phyloP scores from a whole-genome alignment of 345 rosid species.

The Sisymbrium irio region DNA sequence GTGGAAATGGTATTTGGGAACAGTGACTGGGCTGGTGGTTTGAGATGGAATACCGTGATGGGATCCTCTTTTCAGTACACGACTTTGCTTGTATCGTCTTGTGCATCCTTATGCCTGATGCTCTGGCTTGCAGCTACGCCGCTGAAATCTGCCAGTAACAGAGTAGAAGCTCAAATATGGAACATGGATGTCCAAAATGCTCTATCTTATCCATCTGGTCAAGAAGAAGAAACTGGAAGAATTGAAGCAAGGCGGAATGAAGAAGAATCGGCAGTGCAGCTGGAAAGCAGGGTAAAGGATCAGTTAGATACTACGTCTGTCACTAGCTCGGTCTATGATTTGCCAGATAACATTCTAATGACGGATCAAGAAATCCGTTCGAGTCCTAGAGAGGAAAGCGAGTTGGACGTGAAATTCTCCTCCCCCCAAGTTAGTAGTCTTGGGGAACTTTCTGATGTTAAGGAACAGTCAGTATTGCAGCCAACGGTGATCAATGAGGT shows the following conservation, averaged over 20 bases:
- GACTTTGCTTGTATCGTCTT: conserved; percentile 58
- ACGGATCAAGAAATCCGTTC: conserved; percentile 50
- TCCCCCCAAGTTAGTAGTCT: conserved; percentile 23
- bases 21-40: conserved; percentile 87
- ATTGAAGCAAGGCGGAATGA: conserved; percentile 35
- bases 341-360: conserved; percentile 55
- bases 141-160: conserved; percentile 66
- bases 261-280: conserved; percentile 35
- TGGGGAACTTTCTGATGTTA: conserved; percentile 24
- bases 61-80: conserved; percentile 52
- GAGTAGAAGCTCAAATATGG: conserved; percentile 51
- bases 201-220: conserved; percentile 36
- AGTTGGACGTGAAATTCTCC: conserved; percentile 35
- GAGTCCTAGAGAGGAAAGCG: conserved; percentile 43
- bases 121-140: conserved; percentile 92
- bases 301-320: conserved; percentile 39
- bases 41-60: conserved; percentile 66
- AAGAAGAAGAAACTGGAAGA: conserved; percentile 42
- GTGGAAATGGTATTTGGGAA: conserved; percentile 84
- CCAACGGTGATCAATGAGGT: conserved; percentile 40
- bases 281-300: conserved; percentile 39
- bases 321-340: conserved; percentile 44
- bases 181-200: conserved; percentile 49
- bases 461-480: conserved; percentile 22
- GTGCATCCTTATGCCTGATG: conserved; percentile 71